A percentile compares a stretch with the other conserved stretches of the same genome.
phyloP scores from a whole-genome alignment of 768 basidiomycete species.

The Lanmaoa rubissima region DNA sequence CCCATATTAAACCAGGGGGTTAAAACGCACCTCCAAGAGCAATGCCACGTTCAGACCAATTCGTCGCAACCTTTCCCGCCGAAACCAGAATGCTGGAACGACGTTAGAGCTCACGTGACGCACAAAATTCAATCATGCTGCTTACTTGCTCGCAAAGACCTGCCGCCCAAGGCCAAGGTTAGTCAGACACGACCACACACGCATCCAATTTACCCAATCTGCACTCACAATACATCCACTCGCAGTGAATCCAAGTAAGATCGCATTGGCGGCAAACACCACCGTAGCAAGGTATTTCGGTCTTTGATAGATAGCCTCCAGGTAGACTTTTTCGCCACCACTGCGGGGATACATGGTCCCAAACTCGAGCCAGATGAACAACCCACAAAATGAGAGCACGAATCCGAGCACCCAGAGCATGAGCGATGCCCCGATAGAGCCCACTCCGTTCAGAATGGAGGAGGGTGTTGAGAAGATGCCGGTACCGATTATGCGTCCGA shows the following conservation, averaged over 20 bases:
- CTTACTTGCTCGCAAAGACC: slow-evolving; percentile 39
- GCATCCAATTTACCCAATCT: not conserved
- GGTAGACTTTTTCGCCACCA: slow-evolving; percentile 63
- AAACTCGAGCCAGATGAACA: slow-evolving; percentile 63
- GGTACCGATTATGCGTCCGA: slow-evolving; percentile 59
- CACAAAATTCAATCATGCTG: not conserved
- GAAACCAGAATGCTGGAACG: slow-evolving; percentile 46
- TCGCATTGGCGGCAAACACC: slow-evolving; percentile 47
- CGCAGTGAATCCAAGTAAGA: slow-evolving; percentile 43
- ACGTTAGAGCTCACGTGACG: not conserved
- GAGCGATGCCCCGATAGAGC: slow-evolving; percentile 57
- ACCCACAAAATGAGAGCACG: slow-evolving; percentile 53
- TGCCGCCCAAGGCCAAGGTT: not conserved
- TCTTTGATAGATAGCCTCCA: slow-evolving; percentile 51
- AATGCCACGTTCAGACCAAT: slow-evolving; percentile 57
- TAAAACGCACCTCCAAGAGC: slow-evolving; percentile 47
- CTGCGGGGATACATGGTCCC: slow-evolving; percentile 64
- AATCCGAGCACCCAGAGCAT: slow-evolving; percentile 67
- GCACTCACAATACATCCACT: slow-evolving; percentile 48
- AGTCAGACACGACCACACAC: no score
- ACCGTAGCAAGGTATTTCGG: slow-evolving; percentile 49
- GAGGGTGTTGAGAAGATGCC: slow-evolving; percentile 67
- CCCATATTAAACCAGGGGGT: no score
- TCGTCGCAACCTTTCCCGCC: slow-evolving; percentile 37
- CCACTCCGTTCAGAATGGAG: slow-evolving; percentile 54